Evolutionary conservation across 495 filamentous ascomycete genomes (phyloP), one percentile per base, ranked within the genome.

Genomic region (Bacidia gigantensis): DNA sequence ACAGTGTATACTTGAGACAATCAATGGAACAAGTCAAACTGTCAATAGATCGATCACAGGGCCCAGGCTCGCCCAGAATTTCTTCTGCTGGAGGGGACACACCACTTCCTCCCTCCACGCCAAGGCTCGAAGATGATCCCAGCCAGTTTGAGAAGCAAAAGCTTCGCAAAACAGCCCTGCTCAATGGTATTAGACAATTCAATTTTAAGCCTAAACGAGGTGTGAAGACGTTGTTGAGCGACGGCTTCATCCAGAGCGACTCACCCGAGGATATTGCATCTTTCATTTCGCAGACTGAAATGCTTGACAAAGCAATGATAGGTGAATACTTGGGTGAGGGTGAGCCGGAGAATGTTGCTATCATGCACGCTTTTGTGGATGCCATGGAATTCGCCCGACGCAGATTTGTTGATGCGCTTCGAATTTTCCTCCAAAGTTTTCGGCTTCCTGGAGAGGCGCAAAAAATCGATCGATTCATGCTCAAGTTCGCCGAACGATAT

Each of bases 401-500:
- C 45, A 84, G 89, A 10, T 99, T 99, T 56, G 89, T 95, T 11
- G 92, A 95, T 68, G 81, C 92, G 20, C 70, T 99, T 11, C 79
- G 92, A 23, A 78, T 84, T 48, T 99, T 97, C 61, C 71, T 99
- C 12, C 92, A 99, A 66, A 83, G 86, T 44, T 99, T 99, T 72
- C 84, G 92, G 26, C 69, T 99, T 11, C 92, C 92, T 1, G 92
- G 92, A 42, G 92, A 99, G 65, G 89, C 89, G 1, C 92, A 99
- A 64, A 99, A 99, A 71, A 99, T 99, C 57, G 92, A 99, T 79
- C 84, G 92, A 32, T 95, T 96, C 67, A 97, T 99, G 92, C 73
- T 97, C 47, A 99, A 99, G 65, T 99, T 97, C 68, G 93, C 92
- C 39, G 87, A 97, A 61, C 81, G 89, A 23, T 99, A 99, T 62